A percentile compares a stretch with the other conserved stretches of the same genome.
Conservation (phyloP, 164 flowering plant species). For the Vitis cinerea region DNA sequence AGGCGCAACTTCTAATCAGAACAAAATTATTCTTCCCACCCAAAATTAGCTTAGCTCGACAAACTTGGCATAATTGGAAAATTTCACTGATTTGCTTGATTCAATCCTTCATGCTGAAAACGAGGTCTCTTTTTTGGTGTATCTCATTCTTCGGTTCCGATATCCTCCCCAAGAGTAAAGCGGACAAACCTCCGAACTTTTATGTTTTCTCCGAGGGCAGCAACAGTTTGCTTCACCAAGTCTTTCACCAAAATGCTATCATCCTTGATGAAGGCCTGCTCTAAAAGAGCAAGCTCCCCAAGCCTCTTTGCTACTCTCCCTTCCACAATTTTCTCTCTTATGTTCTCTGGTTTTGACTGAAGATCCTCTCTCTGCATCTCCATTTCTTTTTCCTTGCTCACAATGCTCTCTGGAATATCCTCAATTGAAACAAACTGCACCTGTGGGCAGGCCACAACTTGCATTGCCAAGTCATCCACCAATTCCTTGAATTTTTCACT, state of each 20-base stretch:
- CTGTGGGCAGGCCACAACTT: constrained; percentile 88
- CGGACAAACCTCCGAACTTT: constrained; percentile 79
- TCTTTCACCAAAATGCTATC: constrained; percentile 84
- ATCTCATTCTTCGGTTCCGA: constrained; percentile 25
- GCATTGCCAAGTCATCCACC: constrained; percentile 98
- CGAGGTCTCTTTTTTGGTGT: not conserved
- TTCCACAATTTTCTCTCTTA: constrained; percentile 87
- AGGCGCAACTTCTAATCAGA: not conserved
- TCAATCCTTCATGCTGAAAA: not conserved
- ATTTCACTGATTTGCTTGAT: not conserved
- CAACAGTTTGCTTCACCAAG: constrained; percentile 90
- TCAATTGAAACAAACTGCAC: constrained; percentile 80
- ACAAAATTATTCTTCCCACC: not conserved
- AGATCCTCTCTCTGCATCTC: constrained; percentile 98
- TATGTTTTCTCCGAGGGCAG: constrained; percentile 90
- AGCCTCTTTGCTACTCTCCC: constrained; percentile 93
- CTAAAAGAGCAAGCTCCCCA: constrained; percentile 85
- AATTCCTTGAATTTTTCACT: constrained; percentile 84
- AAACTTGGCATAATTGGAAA: not conserved
- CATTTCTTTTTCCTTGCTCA: constrained; percentile 65
- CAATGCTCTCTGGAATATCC: constrained; percentile 63
- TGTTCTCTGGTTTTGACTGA: constrained; percentile 84
- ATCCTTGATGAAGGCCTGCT: constrained; percentile 87
- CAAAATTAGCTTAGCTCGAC: constrained; percentile 1
- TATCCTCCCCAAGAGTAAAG: constrained; percentile 82